Conservation (phyloP, 345 rosid genomes). For the Salix koriyanagi region DNA sequence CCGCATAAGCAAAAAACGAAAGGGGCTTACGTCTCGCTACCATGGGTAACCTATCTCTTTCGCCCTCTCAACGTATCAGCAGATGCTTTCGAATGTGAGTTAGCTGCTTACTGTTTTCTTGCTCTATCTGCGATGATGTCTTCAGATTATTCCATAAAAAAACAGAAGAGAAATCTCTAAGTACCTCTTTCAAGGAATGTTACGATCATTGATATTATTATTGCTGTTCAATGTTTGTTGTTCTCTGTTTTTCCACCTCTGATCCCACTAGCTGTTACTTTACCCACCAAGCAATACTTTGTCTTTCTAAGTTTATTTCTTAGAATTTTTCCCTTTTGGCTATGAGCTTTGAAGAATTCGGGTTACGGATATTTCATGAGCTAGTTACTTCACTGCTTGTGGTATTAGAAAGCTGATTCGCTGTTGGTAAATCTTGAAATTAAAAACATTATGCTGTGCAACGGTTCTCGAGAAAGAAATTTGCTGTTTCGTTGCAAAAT, state of each 20-base stretch:
- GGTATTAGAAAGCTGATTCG: too few species aligned
- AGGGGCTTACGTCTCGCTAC: neutral
- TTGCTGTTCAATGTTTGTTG: neutral
- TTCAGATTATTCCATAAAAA: conserved; percentile 27
- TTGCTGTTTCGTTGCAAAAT: neutral
- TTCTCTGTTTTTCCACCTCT: neutral
- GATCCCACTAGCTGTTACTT: neutral
- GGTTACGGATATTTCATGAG: too few species aligned
- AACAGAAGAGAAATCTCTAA: conserved; percentile 26
- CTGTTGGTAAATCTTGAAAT: neutral
- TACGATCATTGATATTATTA: too few species aligned
- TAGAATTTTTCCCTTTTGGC: too few species aligned
- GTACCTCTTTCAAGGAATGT: conserved; percentile 25
- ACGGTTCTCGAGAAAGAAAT: neutral
- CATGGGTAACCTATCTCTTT: neutral
- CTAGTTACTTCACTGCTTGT: too few species aligned
- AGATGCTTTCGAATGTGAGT: neutral
- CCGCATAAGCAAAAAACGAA: neutral
- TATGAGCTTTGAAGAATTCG: too few species aligned
- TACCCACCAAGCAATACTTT: neutral
- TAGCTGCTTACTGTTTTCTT: neutral
- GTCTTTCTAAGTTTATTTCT: neutral
- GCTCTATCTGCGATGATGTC: neutral
- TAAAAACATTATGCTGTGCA: neutral
- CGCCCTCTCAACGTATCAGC: neutral